Evolutionary conservation across 441 rosid genomes (phyloP).

Genomic region (Mallotus japonicus): DNA sequence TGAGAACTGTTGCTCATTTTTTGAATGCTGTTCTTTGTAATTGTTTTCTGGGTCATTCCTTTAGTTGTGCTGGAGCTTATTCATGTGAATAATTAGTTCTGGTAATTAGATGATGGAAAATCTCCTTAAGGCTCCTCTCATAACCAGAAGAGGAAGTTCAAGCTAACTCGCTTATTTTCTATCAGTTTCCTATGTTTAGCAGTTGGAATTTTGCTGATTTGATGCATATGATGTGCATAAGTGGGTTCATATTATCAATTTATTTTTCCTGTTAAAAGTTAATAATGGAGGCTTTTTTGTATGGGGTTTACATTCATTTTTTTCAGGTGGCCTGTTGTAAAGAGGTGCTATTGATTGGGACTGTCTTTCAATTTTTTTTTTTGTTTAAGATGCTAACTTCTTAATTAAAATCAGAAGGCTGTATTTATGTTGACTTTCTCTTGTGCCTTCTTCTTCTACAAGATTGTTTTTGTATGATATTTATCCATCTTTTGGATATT

Average conservation of each 20-base stretch:
- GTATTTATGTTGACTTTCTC: background rate
- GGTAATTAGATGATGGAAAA: background rate
- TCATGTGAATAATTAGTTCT: no score
- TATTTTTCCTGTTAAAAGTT: background rate
- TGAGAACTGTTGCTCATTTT: background rate
- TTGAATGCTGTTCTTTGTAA: background rate
- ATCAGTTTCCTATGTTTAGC: background rate
- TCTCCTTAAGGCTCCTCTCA: background rate
- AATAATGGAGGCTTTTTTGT: background rate
- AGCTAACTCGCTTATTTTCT: background rate
- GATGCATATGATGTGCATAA: background rate
- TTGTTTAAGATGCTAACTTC: background rate
- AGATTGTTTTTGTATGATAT: background rate
- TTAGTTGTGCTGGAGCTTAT: background rate
- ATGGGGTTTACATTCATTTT: background rate
- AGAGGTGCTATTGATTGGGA: background rate
- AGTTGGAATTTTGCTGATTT: slow-evolving; percentile 1
- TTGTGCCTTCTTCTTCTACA: background rate
- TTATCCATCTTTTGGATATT: background rate
- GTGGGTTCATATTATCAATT: background rate
- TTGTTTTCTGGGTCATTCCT: background rate
- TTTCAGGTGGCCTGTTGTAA: background rate
- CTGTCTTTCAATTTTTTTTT: slow-evolving; percentile 10
- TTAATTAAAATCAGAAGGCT: background rate
- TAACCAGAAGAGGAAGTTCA: no score